Conservation (phyloP, 2,329 filamentous ascomycete species). For the Arthrobotrys megalospora region DNA sequence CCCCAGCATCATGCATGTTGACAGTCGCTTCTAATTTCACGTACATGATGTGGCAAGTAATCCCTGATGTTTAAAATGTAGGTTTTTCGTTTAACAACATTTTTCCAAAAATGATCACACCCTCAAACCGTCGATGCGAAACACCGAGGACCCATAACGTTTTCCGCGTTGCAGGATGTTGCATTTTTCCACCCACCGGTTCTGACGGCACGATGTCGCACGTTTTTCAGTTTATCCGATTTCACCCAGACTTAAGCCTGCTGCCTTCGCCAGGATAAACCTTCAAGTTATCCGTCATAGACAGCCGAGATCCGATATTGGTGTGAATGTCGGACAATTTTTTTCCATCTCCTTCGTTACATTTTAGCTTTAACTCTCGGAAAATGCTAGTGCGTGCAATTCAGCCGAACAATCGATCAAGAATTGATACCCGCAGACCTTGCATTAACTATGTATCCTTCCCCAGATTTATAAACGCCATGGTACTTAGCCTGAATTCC, state of each 20-base stretch:
- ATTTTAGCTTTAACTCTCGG: neutral
- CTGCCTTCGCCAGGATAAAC: constrained; percentile 3
- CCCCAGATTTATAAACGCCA: constrained; percentile 51
- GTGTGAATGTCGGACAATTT: constrained; percentile 26
- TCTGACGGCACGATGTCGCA: constrained; percentile 31
- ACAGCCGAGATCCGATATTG: constrained; percentile 30
- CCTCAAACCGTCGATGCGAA: neutral
- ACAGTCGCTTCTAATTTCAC: neutral
- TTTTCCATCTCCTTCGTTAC: neutral
- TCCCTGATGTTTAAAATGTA: neutral
- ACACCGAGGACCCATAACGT: neutral
- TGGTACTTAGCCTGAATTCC: constrained; percentile 51
- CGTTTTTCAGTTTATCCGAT: constrained; percentile 47
- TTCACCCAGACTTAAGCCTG: constrained; percentile 41
- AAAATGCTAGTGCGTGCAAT: constrained; percentile 12
- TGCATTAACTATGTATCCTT: constrained; percentile 25
- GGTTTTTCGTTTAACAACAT: neutral
- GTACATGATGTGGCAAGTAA: neutral
- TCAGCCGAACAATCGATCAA: constrained; percentile 38
- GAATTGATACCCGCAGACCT: constrained; percentile 18
- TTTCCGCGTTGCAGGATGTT: constrained; percentile 22
- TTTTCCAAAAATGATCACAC: constrained; percentile 7
- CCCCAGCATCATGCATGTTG: neutral
- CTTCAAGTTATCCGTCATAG: constrained; percentile 20
- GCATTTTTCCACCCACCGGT: constrained; percentile 22